Base-by-base conservation (phyloP, 2,329 filamentous ascomycete genomes). In the Ceratocystis huliohia region DNA sequence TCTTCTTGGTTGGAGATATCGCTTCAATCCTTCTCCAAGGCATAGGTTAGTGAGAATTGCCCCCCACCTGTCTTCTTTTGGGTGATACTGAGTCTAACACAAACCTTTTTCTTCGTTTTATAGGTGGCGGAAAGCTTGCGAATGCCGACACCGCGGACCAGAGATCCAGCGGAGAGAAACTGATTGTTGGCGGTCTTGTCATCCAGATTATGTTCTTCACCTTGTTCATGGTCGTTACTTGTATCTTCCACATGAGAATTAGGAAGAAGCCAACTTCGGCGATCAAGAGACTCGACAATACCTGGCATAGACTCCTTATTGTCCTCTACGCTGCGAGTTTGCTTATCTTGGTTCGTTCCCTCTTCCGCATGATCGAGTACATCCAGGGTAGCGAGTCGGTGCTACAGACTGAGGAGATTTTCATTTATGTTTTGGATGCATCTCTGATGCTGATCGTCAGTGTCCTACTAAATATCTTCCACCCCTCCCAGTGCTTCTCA, bases 1-100 rank as follows among this genome's bases (percentile, higher is more conserved):
- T 80, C 45, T 85, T 85, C 68, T 81, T 86, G 3, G 63, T 72
- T 5, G 81, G 82, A 46, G 83, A 85, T 69, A 72, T 82, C 1
- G 53, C 81, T 0, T 79, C 53, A 3, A 57, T 57, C 6, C 13
- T 30, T 30, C 25, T 57, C 22, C 53, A 57, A 13, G 22, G 53
- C n/a, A 4, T 33, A 0, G 53, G 53, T 57, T 15, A 8, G 53
- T 57, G 0, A 15, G 20, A 6, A 22, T 37, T 37, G 8, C 46
- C 46, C 17, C 20, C 10, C n/a, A 50, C 5, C 15, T 22, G 10
- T 7, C 17, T 50, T 10, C 8, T 20, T 7, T 22, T 22, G 20
- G 13, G 15, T 50, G n/a, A 50, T 0, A 22, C 5, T n/a, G 46
- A 50, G 46, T n/a, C 46, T 50, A 50, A 50, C 77, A 2, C 33